Conservation (phyloP, 1,284 basidiomycete genomes). For the Ustilago lituana region DNA sequence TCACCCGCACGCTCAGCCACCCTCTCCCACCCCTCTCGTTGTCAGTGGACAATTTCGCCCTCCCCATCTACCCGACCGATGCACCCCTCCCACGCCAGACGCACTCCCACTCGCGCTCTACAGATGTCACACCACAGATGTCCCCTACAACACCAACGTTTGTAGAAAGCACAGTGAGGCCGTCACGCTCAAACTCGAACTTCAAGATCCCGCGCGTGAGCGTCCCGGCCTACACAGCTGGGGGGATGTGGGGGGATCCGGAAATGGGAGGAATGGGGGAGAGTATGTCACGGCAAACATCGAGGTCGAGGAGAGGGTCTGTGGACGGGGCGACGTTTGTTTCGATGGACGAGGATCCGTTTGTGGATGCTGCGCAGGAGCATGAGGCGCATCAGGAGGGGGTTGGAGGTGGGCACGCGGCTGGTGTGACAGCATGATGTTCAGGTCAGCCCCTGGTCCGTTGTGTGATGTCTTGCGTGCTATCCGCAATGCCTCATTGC, state of each 20-base stretch:
- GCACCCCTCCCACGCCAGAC: not conserved
- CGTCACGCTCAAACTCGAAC: constrained; percentile 1
- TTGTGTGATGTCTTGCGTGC: no score
- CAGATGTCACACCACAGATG: not conserved
- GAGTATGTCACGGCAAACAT: not conserved
- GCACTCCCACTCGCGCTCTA: not conserved
- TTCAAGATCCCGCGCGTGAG: constrained; percentile 27
- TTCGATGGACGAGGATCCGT: constrained; percentile 21
- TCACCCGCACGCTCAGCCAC: not conserved
- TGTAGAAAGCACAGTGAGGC: not conserved
- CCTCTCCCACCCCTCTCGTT: not conserved
- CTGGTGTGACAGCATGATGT: no score
- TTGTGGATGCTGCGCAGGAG: constrained; percentile 24
- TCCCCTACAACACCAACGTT: constrained; percentile 2
- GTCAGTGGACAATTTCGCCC: not conserved
- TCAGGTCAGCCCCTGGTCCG: not conserved
- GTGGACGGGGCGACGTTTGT: constrained; percentile 9
- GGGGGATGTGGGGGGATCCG: not conserved
- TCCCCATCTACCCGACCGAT: constrained; percentile 8
- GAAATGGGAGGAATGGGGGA: not conserved
- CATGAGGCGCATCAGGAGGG: no score
- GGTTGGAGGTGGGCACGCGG: no score
- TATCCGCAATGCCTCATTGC: no score
- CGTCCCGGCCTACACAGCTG: constrained; percentile 11
- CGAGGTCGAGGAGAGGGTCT: not conserved